A percentile compares a stretch with the other conserved stretches of the same genome.
These are phyloP conservation scores for Linnemannia zychae DNA, from an alignment of 192 early-diverging fungal species.

Conservation along the genomic window DNA sequence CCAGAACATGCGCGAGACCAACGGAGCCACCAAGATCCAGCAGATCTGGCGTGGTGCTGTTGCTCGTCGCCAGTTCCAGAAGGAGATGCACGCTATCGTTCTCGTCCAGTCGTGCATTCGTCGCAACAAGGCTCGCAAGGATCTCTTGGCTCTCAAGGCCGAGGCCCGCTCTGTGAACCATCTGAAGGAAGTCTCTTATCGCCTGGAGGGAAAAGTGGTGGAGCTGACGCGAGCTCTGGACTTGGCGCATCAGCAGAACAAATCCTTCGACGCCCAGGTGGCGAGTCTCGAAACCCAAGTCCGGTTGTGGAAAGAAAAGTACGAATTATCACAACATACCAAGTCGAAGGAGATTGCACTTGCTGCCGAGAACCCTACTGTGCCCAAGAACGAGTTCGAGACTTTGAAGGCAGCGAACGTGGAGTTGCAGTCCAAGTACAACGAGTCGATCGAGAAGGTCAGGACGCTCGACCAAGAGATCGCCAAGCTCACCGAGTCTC, in stretches of 20 bases:
- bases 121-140: slow-evolving; percentile 76
- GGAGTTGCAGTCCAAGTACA: slow-evolving; percentile 71
- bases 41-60: slow-evolving; percentile 73
- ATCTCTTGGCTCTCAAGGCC: slow-evolving; percentile 77
- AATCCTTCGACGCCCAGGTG: slow-evolving; percentile 67
- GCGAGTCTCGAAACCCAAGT: slow-evolving; percentile 75
- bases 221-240: slow-evolving; percentile 88
- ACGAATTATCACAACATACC: slow-evolving; percentile 64
- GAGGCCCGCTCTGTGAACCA: slow-evolving; percentile 94
- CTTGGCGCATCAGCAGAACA: slow-evolving; percentile 78
- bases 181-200: slow-evolving; percentile 94
- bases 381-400: slow-evolving; percentile 72
- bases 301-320: slow-evolving; percentile 79
- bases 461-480: slow-evolving; percentile 76
- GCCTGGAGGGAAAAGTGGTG: slow-evolving; percentile 96
- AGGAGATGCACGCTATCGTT: slow-evolving; percentile 69
- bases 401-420: slow-evolving; percentile 69
- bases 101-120: slow-evolving; percentile 90
- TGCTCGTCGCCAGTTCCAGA: slow-evolving; percentile 73
- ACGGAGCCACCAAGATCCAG: slow-evolving; percentile 87
- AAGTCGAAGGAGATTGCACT: slow-evolving; percentile 67
- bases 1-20: slow-evolving; percentile 67
- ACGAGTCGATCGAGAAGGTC: slow-evolving; percentile 70
- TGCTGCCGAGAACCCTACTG: slow-evolving; percentile 66
- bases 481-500: slow-evolving; percentile 67